These are phyloP conservation scores for Cutaneotrichosporon dermatis DNA, from an alignment of 1,284 basidiomycete genomes.

Conservation along the genomic window DNA sequence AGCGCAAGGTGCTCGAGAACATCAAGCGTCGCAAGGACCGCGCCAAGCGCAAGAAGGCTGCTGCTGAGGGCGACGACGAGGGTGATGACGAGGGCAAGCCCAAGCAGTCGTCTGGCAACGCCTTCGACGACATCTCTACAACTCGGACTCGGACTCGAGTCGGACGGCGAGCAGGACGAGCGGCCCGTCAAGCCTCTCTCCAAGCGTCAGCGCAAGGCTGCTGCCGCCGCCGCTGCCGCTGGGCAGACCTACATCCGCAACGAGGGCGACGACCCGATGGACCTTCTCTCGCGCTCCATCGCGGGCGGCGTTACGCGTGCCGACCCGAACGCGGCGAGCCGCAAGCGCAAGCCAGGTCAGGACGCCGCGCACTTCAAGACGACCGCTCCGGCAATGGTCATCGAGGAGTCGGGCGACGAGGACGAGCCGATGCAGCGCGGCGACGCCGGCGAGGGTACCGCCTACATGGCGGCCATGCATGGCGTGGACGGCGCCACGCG, in stretches of 20 bases:
- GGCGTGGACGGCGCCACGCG: constrained; percentile 78
- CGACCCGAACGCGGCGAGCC: constrained; percentile 10
- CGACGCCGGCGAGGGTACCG: constrained; percentile 63
- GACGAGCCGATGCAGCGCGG: constrained; percentile 46
- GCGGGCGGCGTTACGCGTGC: constrained; percentile 68
- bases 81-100: constrained; percentile 51
- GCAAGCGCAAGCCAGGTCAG: constrained; percentile 68
- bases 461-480: constrained; percentile 77
- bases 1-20: constrained; percentile 73
- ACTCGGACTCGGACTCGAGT: constrained; percentile 82
- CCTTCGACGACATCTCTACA: constrained; percentile 95
- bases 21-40: constrained; percentile 90
- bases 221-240: constrained; percentile 21
- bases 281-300: constrained; percentile 74
- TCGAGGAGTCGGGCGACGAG: constrained; percentile 59
- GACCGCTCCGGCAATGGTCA: constrained; percentile 85
- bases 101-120: constrained; percentile 62
- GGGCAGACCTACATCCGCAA: constrained; percentile 61
- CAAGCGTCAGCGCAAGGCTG: constrained; percentile 29
- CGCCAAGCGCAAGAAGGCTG: constrained; percentile 70
- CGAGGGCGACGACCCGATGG: constrained; percentile 93
- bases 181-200: constrained; percentile 33
- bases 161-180: constrained; percentile 63
- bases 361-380: constrained; percentile 83
- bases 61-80: constrained; percentile 51